Evolutionary conservation across 768 basidiomycete genomes (phyloP), one percentile per base, ranked within the genome.

Genomic region (Serpula lacrymans): DNA sequence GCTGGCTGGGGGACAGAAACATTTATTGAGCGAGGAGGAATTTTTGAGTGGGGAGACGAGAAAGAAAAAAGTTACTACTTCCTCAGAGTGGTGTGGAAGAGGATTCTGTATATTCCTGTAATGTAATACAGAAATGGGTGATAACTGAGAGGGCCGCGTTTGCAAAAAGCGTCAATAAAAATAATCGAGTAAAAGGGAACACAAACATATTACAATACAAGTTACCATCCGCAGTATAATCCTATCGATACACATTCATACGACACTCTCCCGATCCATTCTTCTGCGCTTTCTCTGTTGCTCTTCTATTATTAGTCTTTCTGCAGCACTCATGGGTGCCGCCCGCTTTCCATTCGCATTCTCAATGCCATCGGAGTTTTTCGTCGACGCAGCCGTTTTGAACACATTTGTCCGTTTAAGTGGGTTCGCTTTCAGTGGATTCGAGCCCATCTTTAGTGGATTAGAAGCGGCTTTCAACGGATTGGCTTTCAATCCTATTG

Each of bases 251-350:
- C 52, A 58, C 17, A 37, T 29, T 41, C 29, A 34, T 24, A 24
- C 43, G 44, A 42, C 38, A 20, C 41, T 51, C 28, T 71, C 72
- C 29, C 72, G 55, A 49, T 86, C 87, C 80, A 87, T 83, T 48
- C 78, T 69, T 49, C 90, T 71, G 59, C 82, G 74, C 63, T 95
- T 94, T 57, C 91, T 74, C 61, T 91, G 90, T 65, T 88, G 87
- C 21, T 96, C 92, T 68, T 97, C 95, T 43, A 82, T 50, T 45
- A 96, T 94, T 43, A 98, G 63, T 47, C 77, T 71, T 62, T 97
- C 94, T 12, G 88, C 88, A 18, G 88, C 88, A 51, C 82, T 80
- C 75, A 93, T 78, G 14, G 74, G 69, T 36, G 78, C 68, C 9
- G 75, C 76, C 28, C 82, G 73, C 66, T 85, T 84, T 9, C 45